Evolutionary conservation across 192 early-diverging fungal genomes (phyloP), one percentile per base, ranked within the genome.

Genomic region (Pilobolus umbonatus): DNA sequence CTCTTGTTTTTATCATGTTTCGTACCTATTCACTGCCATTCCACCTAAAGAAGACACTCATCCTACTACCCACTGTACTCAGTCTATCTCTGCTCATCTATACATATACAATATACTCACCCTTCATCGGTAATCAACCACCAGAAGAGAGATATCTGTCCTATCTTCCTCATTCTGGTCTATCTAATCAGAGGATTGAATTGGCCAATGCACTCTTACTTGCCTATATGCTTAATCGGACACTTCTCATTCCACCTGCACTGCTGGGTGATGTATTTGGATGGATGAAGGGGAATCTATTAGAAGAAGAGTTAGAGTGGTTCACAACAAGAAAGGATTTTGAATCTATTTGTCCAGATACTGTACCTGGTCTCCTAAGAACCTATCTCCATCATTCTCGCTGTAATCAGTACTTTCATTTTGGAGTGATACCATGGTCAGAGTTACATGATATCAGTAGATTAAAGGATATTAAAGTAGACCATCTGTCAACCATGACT

Each of bases 141-240:
- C 48, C 58, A 26, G 68, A 57, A 9, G 77, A 81, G 54, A 62
- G 61, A 7, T 81, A 73, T 48, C 52, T 82, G 6, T 66, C 80
- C 6, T 82, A 82, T 52, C 52, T 75, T 5, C 72, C 80, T 17
- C 80, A 82, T 48, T 73, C 69, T 47, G 81, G 81, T 3, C 69
- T 81, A 55, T 76, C 75, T 30, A 83, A 83, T 39, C 81, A 83
- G 57, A 74, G 79, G 0, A 79, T 73, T 29, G 75, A 69, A 24
- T 71, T 83, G 25, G 79, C 72, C 30, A 83, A 83, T 40, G 79
- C 77, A 1, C 48, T 83, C 12, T 30, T 83, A 5, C 60, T 83
- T 10, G 75, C 81, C 21, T 67, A 62, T 7, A 67, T 76, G 39
- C 65, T 83, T 43, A 77, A 80, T 50, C 76, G 78, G 15, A 83